Conservation (phyloP, 768 basidiomycete species). For the Lenzites betulinus region DNA sequence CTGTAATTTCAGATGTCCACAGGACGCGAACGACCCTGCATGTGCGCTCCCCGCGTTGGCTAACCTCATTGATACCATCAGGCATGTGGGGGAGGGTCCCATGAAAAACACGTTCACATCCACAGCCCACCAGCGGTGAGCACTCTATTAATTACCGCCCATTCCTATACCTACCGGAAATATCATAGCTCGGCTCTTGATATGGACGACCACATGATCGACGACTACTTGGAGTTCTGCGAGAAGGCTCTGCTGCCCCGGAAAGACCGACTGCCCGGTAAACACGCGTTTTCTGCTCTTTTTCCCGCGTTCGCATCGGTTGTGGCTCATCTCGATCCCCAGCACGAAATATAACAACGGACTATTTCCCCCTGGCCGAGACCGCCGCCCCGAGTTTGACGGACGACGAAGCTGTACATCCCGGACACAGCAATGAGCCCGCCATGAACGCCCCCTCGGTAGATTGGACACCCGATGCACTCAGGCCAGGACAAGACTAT, state of each 20-base stretch:
- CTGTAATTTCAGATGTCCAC: constrained; percentile 41
- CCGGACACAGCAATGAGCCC: not conserved
- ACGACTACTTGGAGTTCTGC: constrained; percentile 69
- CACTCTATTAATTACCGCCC: not conserved
- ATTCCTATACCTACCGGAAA: not conserved
- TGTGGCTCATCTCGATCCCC: not conserved
- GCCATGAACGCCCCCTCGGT: constrained; percentile 3
- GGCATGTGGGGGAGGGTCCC: constrained; percentile 35
- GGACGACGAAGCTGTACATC: not conserved
- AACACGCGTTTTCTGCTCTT: not conserved
- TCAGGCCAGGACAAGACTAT: constrained; percentile 61
- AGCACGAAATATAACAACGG: constrained; percentile 24
- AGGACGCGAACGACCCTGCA: constrained; percentile 54
- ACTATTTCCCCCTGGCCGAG: constrained; percentile 21
- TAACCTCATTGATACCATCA: constrained; percentile 50
- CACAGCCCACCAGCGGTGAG: constrained; percentile 47
- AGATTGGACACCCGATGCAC: constrained; percentile 6
- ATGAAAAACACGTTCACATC: constrained; percentile 42
- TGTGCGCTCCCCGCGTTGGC: constrained; percentile 54
- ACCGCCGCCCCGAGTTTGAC: not conserved
- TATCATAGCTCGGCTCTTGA: constrained; percentile 53
- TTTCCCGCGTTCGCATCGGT: not conserved
- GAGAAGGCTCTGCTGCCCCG: constrained; percentile 47
- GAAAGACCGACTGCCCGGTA: constrained; percentile 20
- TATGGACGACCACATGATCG: constrained; percentile 52